phyloP scores from a whole-genome alignment of 495 filamentous ascomycete genomes.

The Penicillium malachiteum region DNA sequence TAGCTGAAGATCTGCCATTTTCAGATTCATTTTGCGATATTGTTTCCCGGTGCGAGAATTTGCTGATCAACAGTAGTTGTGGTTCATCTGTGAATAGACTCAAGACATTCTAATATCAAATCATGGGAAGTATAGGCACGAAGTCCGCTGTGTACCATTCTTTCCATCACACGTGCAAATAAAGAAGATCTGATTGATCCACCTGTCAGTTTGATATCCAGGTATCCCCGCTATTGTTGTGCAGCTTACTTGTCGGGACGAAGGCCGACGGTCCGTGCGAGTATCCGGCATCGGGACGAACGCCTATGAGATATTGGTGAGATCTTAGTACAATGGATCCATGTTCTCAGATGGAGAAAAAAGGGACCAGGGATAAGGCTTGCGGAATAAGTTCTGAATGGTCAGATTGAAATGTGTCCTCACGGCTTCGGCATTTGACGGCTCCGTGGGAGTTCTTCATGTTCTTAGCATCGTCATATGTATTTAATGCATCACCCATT shows the following conservation, averaged over 20 bases:
- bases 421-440: no score
- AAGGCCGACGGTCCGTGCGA: conserved; percentile 20
- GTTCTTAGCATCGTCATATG: no score
- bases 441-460: no score
- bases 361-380: neutral
- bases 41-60: neutral
- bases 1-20: conserved; percentile 1
- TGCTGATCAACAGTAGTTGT: neutral
- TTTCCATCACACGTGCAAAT: conserved; percentile 2
- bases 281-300: conserved; percentile 12
- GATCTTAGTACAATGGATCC: neutral
- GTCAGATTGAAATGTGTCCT: no score
- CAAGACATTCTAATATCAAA: neutral
- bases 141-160: conserved; percentile 2
- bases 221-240: neutral
- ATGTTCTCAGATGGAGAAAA: neutral
- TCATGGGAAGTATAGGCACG: neutral
- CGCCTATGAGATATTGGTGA: neutral
- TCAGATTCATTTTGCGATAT: conserved; percentile 11
- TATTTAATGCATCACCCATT: no score
- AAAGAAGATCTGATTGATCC: conserved; percentile 1
- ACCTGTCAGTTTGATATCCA: neutral
- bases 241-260: conserved; percentile 10
- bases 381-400: no score
- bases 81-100: neutral